A percentile compares a stretch with the other conserved stretches of the same genome.
Evolutionary conservation across 2,329 filamentous ascomycete species (phyloP).

Genomic region (Alternaria rosae): DNA sequence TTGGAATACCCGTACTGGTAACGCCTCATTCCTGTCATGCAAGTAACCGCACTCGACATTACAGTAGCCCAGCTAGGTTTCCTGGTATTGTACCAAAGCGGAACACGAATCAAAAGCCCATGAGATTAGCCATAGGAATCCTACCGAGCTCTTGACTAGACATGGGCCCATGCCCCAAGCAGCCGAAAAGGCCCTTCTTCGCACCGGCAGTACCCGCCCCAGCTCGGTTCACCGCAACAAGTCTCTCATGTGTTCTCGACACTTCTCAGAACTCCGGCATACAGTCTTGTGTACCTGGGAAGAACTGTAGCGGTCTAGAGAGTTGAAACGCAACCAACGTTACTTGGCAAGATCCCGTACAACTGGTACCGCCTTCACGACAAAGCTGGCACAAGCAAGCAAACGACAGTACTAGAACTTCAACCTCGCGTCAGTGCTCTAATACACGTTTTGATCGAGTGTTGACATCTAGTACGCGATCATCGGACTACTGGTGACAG

Average conservation of each 20-base stretch:
- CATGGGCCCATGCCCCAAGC: background rate
- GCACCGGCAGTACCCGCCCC: background rate
- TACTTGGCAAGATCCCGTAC: background rate
- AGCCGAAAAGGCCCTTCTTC: background rate
- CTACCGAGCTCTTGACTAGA: background rate
- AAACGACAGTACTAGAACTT: background rate
- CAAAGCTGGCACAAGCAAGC: background rate
- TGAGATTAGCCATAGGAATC: background rate
- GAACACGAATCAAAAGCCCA: background rate
- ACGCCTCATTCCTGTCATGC: background rate
- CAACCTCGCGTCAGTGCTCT: background rate
- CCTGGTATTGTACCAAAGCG: background rate
- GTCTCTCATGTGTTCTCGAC: background rate
- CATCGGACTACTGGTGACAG: slow-evolving; percentile 4
- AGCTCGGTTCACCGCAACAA: background rate
- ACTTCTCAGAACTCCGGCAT: background rate
- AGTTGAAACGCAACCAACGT: background rate
- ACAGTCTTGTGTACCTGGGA: background rate
- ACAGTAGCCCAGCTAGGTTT: background rate
- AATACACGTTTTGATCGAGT: background rate
- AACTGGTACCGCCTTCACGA: background rate
- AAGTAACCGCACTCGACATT: background rate
- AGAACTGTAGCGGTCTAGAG: background rate
- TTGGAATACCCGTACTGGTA: background rate
- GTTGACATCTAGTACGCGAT: slow-evolving; percentile 1